These are phyloP conservation scores for Verticillium isaacii DNA, from an alignment of 2,329 filamentous ascomycete species.

Conservation along the genomic window DNA sequence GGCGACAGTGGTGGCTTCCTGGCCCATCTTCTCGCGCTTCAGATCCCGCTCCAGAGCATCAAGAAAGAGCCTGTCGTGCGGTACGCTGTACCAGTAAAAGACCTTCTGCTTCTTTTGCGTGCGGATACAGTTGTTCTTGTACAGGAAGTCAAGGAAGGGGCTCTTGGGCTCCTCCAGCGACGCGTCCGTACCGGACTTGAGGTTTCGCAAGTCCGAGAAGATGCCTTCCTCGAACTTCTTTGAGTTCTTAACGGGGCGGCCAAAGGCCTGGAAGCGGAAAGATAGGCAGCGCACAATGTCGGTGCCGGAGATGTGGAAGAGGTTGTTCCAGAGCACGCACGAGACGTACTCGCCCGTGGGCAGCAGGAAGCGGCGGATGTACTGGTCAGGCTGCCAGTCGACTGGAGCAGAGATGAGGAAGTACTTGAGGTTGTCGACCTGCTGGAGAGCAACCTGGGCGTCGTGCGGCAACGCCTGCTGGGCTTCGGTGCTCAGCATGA, in stretches of 20 bases:
- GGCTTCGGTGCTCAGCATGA: conserved; percentile 95
- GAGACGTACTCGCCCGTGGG: conserved; percentile 98
- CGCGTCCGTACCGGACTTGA: conserved; percentile 97
- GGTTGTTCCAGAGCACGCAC: conserved; percentile 97
- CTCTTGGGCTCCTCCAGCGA: conserved; percentile 99
- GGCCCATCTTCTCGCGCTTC: conserved; percentile 99
- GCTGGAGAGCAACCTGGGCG: conserved; percentile 93
- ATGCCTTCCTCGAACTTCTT: conserved; percentile 99
- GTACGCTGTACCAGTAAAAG: conserved; percentile 99
- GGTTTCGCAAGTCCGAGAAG: conserved; percentile 95
- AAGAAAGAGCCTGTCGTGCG: conserved; percentile 93
- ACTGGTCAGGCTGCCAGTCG: conserved; percentile 95
- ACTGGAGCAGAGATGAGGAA: conserved; percentile 98
- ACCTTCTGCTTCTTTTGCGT: conserved; percentile 99
- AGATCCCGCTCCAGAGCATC: conserved; percentile 95
- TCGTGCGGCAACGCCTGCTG: conserved; percentile 95
- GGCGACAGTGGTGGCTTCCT: conserved; percentile 94
- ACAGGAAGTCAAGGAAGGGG: conserved; percentile 94
- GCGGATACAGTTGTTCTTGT: conserved; percentile 99
- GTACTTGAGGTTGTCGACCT: conserved; percentile 99
- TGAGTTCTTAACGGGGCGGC: conserved; percentile 96
- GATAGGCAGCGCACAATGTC: conserved; percentile 98
- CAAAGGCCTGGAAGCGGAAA: conserved; percentile 97
- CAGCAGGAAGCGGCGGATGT: conserved; percentile 90
- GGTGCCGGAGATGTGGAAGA: conserved; percentile 98